phyloP scores from a whole-genome alignment of 2,329 filamentous ascomycete genomes.

The Claviceps sorghi region DNA sequence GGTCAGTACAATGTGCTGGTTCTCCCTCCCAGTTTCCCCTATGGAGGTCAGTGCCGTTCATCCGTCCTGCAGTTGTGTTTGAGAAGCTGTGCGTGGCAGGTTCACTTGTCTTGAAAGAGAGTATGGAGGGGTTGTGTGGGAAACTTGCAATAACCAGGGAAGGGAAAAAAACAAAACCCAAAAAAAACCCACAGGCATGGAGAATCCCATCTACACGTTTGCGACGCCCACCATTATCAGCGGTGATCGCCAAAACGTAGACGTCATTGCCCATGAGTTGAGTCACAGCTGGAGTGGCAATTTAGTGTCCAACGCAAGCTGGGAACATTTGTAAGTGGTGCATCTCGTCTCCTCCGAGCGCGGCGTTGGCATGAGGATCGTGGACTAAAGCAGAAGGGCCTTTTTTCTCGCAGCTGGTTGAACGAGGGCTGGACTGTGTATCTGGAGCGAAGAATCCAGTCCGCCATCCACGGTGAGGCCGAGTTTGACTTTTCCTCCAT shows the following conservation, averaged over 20 bases:
- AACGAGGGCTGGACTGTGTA: constrained; percentile 89
- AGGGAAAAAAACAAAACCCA: too few relatives aligned
- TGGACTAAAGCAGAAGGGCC: background rate
- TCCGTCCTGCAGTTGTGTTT: too few relatives aligned
- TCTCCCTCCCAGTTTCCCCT: constrained; percentile 78
- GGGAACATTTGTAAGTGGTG: constrained; percentile 57
- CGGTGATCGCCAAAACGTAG: constrained; percentile 79
- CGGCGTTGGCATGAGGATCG: background rate
- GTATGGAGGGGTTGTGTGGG: background rate
- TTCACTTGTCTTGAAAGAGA: too few relatives aligned
- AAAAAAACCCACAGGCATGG: constrained; percentile 43
- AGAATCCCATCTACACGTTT: constrained; percentile 90
- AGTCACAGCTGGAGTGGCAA: constrained; percentile 79
- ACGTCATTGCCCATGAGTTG: constrained; percentile 84
- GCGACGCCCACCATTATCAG: constrained; percentile 90
- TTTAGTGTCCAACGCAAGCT: constrained; percentile 60
- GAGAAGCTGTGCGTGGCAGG: too few relatives aligned
- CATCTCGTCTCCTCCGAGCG: too few relatives aligned
- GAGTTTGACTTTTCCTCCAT: constrained; percentile 91
- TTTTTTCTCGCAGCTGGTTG: constrained; percentile 35
- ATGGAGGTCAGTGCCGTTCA: constrained; percentile 45
- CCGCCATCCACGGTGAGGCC: constrained; percentile 63
- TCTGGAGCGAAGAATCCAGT: constrained; percentile 72
- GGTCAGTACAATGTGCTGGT: constrained; percentile 90
- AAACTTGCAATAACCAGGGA: background rate